Percentiles rank a stretch among this genome's conserved stretches.
phyloP scores from a whole-genome alignment of 2,329 filamentous ascomycete genomes.

The Arthrinium puccinioides region DNA sequence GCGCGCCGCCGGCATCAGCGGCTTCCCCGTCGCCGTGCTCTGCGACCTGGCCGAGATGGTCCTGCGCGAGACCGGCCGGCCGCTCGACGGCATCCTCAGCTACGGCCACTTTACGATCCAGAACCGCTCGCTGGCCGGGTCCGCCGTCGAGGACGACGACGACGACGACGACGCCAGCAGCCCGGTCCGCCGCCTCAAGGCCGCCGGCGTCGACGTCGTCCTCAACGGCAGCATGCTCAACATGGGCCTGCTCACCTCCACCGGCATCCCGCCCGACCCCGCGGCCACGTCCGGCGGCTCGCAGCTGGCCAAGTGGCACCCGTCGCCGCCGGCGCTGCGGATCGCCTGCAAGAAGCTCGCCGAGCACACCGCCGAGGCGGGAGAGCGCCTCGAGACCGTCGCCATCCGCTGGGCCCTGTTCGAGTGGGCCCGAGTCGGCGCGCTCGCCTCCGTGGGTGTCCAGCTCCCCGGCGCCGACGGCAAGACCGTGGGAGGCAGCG shows the following conservation, averaged over 20 bases:
- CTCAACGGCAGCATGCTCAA: slow-evolving; percentile 83
- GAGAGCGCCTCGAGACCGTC: slow-evolving; percentile 75
- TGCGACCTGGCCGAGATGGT: slow-evolving; percentile 69
- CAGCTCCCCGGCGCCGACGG: slow-evolving; percentile 14
- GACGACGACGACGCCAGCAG: slow-evolving; percentile 12
- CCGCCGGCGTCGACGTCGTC: slow-evolving; percentile 72
- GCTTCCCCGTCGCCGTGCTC: slow-evolving; percentile 73
- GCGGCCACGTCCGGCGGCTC: slow-evolving; percentile 62
- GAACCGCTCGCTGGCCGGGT: slow-evolving; percentile 58
- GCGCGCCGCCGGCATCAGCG: slow-evolving; percentile 83
- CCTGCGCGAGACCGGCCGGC: slow-evolving; percentile 71
- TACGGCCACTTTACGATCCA: slow-evolving; percentile 91
- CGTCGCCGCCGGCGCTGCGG: slow-evolving; percentile 65
- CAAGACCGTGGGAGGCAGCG: slow-evolving; percentile 42
- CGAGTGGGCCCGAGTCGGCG: slow-evolving; percentile 48
- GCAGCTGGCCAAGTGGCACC: slow-evolving; percentile 79
- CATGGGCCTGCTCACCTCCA: slow-evolving; percentile 82
- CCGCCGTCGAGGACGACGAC: slow-evolving; percentile 7
- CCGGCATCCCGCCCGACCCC: slow-evolving; percentile 42
- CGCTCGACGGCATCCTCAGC: slow-evolving; percentile 80
- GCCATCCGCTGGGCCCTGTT: slow-evolving; percentile 76
- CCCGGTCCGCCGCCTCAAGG: slow-evolving; percentile 50
- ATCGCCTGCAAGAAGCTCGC: slow-evolving; percentile 55
- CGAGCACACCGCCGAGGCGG: slow-evolving; percentile 53
- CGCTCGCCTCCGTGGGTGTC: slow-evolving; percentile 19